These are phyloP conservation scores for Scutellaria minor DNA, from an alignment of 257 asterid genomes.

Conservation along the genomic window DNA sequence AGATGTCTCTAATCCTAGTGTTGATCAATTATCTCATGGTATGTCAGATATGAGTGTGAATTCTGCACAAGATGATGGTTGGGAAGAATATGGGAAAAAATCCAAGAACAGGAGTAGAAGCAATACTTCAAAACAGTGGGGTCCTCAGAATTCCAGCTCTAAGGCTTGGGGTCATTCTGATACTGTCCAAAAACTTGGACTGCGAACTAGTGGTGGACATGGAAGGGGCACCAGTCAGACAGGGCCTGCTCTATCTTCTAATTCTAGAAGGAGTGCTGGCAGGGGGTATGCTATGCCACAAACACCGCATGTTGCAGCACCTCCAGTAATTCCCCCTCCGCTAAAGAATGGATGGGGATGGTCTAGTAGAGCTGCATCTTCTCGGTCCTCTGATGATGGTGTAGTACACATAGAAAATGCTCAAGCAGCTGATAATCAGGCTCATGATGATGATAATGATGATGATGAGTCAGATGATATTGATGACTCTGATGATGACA, in stretches of 20 bases:
- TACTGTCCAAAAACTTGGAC: constrained; percentile 52
- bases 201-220: constrained; percentile 46
- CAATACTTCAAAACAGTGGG: constrained; percentile 46
- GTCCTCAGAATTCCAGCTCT: constrained; percentile 45
- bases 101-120: constrained; percentile 53
- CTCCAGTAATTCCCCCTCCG: constrained; percentile 57
- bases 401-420: neutral
- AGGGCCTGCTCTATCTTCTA: constrained; percentile 45
- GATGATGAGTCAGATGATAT: constrained; percentile 48
- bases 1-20: constrained; percentile 34
- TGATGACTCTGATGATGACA: constrained; percentile 59
- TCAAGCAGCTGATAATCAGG: constrained; percentile 24
- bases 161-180: constrained; percentile 65
- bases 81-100: constrained; percentile 67
- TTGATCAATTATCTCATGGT: constrained; percentile 45
- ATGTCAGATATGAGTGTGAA: constrained; percentile 46
- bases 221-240: constrained; percentile 55
- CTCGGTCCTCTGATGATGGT: constrained; percentile 30
- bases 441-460: constrained; percentile 39
- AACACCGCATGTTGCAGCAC: constrained; percentile 24
- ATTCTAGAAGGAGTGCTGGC: constrained; percentile 46
- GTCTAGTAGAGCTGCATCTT: constrained; percentile 44
- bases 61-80: constrained; percentile 56
- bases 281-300: constrained; percentile 54
- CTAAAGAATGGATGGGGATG: constrained; percentile 56